A percentile compares a stretch with the other conserved stretches of the same genome.
phyloP scores from a whole-genome alignment of 2,329 filamentous ascomycete species.

The Trichophyton benhamiae region DNA sequence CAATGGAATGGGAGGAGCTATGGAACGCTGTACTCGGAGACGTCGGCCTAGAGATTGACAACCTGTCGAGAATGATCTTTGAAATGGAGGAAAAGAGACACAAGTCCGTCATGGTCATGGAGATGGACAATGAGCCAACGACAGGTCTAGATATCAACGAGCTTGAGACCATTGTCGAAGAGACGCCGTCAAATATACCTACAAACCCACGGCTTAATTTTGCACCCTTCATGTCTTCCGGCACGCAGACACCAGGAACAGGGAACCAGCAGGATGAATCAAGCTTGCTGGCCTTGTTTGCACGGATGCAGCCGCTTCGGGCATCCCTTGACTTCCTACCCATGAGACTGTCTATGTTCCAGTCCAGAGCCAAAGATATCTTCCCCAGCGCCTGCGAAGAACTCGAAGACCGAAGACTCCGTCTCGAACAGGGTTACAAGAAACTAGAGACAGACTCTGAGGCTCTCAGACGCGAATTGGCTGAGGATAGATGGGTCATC shows the following conservation, averaged over 20 bases:
- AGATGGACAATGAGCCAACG: conserved; percentile 43
- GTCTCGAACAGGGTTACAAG: conserved; percentile 73
- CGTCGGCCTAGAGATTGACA: conserved; percentile 78
- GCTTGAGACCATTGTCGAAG: conserved; percentile 85
- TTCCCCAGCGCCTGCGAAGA: conserved; percentile 91
- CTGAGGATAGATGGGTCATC: conserved; percentile 90
- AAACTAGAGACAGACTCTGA: conserved; percentile 85
- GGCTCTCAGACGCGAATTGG: conserved; percentile 73
- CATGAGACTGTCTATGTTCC: conserved; percentile 83
- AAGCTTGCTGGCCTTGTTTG: conserved; percentile 77
- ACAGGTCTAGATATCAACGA: conserved; percentile 67
- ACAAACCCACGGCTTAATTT: conserved; percentile 57
- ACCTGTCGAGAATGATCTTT: conserved; percentile 69
- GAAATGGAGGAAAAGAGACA: conserved; percentile 97
- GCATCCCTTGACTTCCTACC: conserved; percentile 91
- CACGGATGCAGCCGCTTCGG: conserved; percentile 83
- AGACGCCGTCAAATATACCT: conserved; percentile 50
- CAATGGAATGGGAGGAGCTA: conserved; percentile 98
- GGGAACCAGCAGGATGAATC: conserved; percentile 63
- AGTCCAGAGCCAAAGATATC: conserved; percentile 58
- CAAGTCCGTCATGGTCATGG: conserved; percentile 53
- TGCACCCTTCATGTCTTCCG: conserved; percentile 44
- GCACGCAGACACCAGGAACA: conserved; percentile 26
- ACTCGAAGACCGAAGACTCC: conserved; percentile 59
- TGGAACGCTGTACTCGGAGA: conserved; percentile 91